These are phyloP conservation scores for Calonectria pteridis DNA, from an alignment of 2,329 filamentous ascomycete genomes.

Conservation along the genomic window DNA sequence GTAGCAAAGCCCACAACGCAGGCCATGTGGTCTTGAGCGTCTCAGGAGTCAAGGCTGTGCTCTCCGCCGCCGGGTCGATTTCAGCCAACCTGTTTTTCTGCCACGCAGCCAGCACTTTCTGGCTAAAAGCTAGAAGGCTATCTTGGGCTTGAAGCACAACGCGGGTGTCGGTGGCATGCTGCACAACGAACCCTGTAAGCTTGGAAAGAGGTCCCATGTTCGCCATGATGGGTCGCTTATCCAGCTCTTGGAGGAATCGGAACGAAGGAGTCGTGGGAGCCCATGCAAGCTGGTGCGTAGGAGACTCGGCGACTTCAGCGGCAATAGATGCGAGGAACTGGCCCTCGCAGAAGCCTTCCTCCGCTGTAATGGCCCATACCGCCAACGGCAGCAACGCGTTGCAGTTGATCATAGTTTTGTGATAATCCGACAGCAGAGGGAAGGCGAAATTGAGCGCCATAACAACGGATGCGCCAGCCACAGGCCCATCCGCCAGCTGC, in stretches of 20 bases:
- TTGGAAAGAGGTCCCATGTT: slow-evolving; percentile 77
- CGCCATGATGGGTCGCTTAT: slow-evolving; percentile 71
- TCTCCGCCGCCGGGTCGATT: slow-evolving; percentile 77
- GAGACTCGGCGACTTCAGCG: slow-evolving; percentile 70
- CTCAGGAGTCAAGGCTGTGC: slow-evolving; percentile 71
- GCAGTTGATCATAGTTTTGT: slow-evolving; percentile 72
- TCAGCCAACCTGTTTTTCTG: slow-evolving; percentile 78
- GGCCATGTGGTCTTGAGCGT: slow-evolving; percentile 77
- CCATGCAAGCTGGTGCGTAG: slow-evolving; percentile 70
- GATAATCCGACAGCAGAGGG: slow-evolving; percentile 73
- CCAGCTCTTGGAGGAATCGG: slow-evolving; percentile 67
- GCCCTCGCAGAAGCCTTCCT: slow-evolving; percentile 80
- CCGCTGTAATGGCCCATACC: slow-evolving; percentile 75
- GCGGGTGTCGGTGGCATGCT: slow-evolving; percentile 61
- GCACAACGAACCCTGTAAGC: slow-evolving; percentile 73
- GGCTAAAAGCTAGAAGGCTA: slow-evolving; percentile 75
- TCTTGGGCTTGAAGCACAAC: slow-evolving; percentile 67
- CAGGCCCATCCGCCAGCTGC: slow-evolving; percentile 53
- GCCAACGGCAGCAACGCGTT: slow-evolving; percentile 78
- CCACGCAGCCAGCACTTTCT: slow-evolving; percentile 79
- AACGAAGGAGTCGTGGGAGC: slow-evolving; percentile 70
- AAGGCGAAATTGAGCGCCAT: slow-evolving; percentile 84
- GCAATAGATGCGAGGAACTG: slow-evolving; percentile 80
- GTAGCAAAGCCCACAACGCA: slow-evolving; percentile 79
- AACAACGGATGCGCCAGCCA: slow-evolving; percentile 67